Conservation (phyloP, 2,329 filamentous ascomycete genomes). For the Trichoderma atroviride region DNA sequence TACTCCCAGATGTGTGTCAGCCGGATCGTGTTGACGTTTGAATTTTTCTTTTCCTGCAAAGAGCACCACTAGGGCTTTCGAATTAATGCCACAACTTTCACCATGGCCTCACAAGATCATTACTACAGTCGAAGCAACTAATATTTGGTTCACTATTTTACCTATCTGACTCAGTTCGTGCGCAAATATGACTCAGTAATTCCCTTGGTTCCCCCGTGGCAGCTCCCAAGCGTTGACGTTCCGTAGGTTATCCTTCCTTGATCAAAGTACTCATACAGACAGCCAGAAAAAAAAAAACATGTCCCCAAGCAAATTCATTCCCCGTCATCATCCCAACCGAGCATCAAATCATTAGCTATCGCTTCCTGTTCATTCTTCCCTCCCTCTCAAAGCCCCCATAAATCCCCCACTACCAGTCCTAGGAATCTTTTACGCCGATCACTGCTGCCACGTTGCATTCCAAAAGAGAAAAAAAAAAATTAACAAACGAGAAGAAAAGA, state of each 20-base stretch:
- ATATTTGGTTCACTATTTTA: background rate
- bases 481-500: background rate
- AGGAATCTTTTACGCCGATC: constrained; percentile 4
- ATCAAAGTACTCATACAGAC: background rate
- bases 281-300: background rate
- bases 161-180: constrained; percentile 15
- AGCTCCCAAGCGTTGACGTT: background rate
- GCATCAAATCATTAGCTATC: background rate
- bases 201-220: constrained; percentile 1
- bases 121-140: constrained; percentile 2
- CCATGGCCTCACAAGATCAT: background rate
- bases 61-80: background rate
- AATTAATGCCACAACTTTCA: background rate
- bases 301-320: background rate
- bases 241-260: background rate
- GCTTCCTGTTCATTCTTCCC: background rate
- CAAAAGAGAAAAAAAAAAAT: background rate
- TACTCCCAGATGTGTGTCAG: background rate
- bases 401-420: background rate
- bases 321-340: background rate
- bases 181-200: constrained; percentile 1
- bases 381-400: background rate
- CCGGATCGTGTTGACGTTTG: background rate
- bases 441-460: constrained; percentile 3
- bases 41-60: background rate